Percentiles rank a stretch among this genome's conserved stretches.
Conservation (phyloP, 176 grass and related monocot species). For the Chloris gayana region DNA sequence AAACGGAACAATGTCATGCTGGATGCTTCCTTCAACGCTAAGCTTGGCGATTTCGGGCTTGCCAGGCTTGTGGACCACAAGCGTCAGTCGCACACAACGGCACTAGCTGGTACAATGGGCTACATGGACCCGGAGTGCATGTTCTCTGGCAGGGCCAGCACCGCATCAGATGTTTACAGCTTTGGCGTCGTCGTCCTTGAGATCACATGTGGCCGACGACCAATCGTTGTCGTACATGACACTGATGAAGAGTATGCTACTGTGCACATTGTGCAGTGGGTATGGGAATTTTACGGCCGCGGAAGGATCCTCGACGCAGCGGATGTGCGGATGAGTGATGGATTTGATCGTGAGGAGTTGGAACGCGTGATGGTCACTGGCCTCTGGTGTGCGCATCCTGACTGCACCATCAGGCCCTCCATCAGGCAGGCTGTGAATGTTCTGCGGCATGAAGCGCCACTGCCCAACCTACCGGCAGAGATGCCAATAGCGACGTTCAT, state of each 20-base stretch:
- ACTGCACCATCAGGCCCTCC: not conserved
- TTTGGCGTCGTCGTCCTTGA: slow-evolving; percentile 55
- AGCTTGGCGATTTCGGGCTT: slow-evolving; percentile 49
- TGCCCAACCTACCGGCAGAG: not conserved
- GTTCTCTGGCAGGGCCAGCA: not conserved
- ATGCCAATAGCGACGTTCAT: slow-evolving; percentile 11
- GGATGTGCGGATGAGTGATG: not conserved
- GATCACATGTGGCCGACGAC: not conserved
- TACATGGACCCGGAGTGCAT: slow-evolving; percentile 46
- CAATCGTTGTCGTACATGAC: not conserved
- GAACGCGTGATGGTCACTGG: slow-evolving; percentile 24
- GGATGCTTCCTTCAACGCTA: slow-evolving; percentile 32
- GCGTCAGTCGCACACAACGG: not conserved
- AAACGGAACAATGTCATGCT: slow-evolving; percentile 48
- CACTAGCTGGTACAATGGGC: slow-evolving; percentile 31
- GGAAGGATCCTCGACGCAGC: not conserved
- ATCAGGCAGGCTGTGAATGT: slow-evolving; percentile 42
- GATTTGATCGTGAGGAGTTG: slow-evolving; percentile 14
- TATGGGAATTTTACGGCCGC: slow-evolving; percentile 7
- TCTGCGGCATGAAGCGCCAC: slow-evolving; percentile 8
- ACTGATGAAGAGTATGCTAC: too few relatives aligned
- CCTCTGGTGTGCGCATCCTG: slow-evolving; percentile 46
- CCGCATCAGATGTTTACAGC: slow-evolving; percentile 36
- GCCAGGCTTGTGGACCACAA: slow-evolving; percentile 39
- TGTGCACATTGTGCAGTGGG: slow-evolving; percentile 34